A percentile compares a stretch with the other conserved stretches of the same genome.
Evolutionary conservation across 148 eudicot genomes (phyloP).

Genomic region (Selenicereus undatus): DNA sequence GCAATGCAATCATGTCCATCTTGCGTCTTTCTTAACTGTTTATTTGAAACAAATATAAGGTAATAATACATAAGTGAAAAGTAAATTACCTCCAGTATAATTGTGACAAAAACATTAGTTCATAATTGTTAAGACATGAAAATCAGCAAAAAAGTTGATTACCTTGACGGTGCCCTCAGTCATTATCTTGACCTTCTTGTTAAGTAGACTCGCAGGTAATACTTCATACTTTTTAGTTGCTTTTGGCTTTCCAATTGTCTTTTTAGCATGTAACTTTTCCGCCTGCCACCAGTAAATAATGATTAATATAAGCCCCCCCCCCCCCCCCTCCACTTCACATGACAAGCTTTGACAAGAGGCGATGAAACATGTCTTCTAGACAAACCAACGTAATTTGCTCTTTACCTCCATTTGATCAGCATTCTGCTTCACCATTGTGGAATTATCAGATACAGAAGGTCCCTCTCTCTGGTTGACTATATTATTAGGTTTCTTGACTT

Average conservation of each 20-base stretch:
- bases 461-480: slow-evolving; percentile 35
- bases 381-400: background rate
- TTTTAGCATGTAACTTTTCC: slow-evolving; percentile 41
- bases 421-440: slow-evolving; percentile 32
- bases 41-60: background rate
- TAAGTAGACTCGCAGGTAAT: slow-evolving; percentile 41
- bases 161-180: slow-evolving; percentile 63
- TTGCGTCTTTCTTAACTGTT: background rate
- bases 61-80: background rate
- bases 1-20: background rate
- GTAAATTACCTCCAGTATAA: background rate
- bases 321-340: background rate
- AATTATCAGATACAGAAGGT: slow-evolving; percentile 36
- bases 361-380: background rate
- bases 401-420: slow-evolving; percentile 48
- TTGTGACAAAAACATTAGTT: background rate
- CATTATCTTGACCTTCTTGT: slow-evolving; percentile 75
- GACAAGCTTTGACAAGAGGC: slow-evolving; percentile 6
- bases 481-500: slow-evolving; percentile 41
- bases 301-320: background rate
- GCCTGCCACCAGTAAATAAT: slow-evolving; percentile 45
- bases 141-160: slow-evolving; percentile 13
- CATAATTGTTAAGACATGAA: background rate
- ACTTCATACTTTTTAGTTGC: slow-evolving; percentile 53
- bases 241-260: slow-evolving; percentile 47